These are phyloP conservation scores for Lindgomyces ingoldianus DNA, from an alignment of 495 filamentous ascomycete genomes.

Conservation along the genomic window DNA sequence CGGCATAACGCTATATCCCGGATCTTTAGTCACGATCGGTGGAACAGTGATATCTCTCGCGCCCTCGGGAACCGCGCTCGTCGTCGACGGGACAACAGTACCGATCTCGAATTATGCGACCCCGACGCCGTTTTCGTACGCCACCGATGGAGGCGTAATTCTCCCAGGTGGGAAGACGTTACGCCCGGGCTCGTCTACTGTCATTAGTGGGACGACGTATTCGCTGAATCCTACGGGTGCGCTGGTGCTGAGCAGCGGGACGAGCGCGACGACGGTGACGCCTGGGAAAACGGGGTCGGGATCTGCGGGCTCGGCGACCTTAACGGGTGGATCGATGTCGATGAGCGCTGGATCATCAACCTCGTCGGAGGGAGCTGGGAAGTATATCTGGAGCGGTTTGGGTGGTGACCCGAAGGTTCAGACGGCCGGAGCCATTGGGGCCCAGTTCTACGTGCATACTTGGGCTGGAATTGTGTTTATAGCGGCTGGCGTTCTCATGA, in stretches of 20 bases:
- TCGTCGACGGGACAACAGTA: neutral
- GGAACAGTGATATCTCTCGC: constrained; percentile 8
- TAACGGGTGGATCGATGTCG: too few relatives aligned
- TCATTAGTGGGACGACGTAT: constrained; percentile 3
- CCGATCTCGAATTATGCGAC: neutral
- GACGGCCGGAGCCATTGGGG: neutral
- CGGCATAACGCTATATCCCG: constrained; percentile 25
- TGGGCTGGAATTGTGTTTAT: neutral
- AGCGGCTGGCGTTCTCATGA: neutral
- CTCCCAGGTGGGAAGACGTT: constrained; percentile 33
- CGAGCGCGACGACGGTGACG: constrained; percentile 2
- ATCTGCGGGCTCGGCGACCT: neutral
- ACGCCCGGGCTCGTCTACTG: constrained; percentile 12
- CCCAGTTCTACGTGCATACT: neutral
- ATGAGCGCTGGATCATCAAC: too few relatives aligned
- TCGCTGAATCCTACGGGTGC: constrained; percentile 1
- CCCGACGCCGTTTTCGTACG: constrained; percentile 2
- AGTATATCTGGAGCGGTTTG: neutral
- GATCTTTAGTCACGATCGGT: neutral
- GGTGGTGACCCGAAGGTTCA: neutral
- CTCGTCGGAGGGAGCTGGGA: neutral
- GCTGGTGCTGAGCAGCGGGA: neutral
- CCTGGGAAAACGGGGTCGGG: neutral
- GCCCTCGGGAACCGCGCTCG: constrained; percentile 9
- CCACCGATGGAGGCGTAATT: constrained; percentile 19